Evolutionary conservation across 345 rosid genomes (phyloP).

Genomic region (Rhizophora mangle): DNA sequence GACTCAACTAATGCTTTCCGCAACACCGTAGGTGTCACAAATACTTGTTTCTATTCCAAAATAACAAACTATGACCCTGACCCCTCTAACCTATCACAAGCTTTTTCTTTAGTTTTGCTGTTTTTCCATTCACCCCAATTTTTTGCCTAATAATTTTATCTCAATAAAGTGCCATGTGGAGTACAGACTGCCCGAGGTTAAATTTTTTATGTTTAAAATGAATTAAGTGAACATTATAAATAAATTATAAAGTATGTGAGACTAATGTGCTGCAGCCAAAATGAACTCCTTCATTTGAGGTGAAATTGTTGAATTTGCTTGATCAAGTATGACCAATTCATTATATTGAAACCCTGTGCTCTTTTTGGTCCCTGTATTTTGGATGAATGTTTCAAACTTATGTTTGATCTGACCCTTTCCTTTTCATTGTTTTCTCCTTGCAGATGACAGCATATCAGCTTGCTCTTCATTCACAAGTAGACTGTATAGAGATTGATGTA

Average conservation of each 20-base stretch:
- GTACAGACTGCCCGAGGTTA: too few relatives aligned
- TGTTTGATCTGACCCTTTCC: conserved; percentile 12
- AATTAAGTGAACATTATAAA: neutral
- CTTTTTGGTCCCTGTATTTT: neutral
- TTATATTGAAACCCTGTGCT: too few relatives aligned
- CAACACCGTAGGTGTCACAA: conserved; percentile 54
- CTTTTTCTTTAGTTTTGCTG: too few relatives aligned
- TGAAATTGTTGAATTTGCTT: neutral
- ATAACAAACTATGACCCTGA: neutral
- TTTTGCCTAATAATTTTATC: too few relatives aligned
- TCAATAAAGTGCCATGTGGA: too few relatives aligned
- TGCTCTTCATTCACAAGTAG: conserved; percentile 72
- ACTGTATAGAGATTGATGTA: conserved; percentile 91
- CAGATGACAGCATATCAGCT: conserved; percentile 75
- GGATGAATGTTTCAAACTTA: neutral
- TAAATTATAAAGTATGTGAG: neutral
- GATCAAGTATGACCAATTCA: too few relatives aligned
- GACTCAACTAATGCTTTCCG: conserved; percentile 77
- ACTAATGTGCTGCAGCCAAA: neutral
- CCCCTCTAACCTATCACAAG: too few relatives aligned
- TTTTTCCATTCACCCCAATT: too few relatives aligned
- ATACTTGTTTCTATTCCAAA: neutral
- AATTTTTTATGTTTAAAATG: too few relatives aligned
- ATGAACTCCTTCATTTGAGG: neutral
- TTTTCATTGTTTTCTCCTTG: conserved; percentile 7